Evolutionary conservation across 441 rosid genomes (phyloP).

Genomic region (Corymbia citriodora): DNA sequence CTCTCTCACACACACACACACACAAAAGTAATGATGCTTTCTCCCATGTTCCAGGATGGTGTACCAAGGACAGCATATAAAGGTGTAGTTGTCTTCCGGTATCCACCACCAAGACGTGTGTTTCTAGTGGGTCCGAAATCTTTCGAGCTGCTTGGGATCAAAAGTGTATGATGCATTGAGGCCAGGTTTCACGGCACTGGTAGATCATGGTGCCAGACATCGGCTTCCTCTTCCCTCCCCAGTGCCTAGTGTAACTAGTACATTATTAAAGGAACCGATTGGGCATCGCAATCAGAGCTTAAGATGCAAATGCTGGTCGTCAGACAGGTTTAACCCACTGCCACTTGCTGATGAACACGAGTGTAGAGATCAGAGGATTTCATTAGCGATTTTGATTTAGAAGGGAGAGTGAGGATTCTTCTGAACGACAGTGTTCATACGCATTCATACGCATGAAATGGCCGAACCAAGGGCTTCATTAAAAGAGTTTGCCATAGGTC

Average conservation of each 20-base stretch:
- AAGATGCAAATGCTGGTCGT: not conserved
- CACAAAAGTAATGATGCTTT: not conserved
- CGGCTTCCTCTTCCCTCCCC: not conserved
- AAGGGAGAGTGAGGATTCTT: not conserved
- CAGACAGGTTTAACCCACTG: not conserved
- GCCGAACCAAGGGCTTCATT: not conserved
- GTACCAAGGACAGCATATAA: constrained; percentile 88
- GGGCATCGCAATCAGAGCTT: not conserved
- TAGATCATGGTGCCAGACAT: not conserved
- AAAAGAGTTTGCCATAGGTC: not conserved
- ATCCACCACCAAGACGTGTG: constrained; percentile 51
- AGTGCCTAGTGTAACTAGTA: not conserved
- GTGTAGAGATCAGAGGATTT: not conserved
- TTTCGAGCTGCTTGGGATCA: constrained; percentile 51
- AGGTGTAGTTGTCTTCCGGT: constrained; percentile 78
- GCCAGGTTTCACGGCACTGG: not conserved
- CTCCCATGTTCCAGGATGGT: constrained; percentile 62
- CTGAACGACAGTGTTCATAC: accelerated
- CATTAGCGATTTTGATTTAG: not conserved
- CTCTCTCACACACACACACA: not conserved
- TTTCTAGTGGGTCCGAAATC: constrained; percentile 80
- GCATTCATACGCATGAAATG: not conserved
- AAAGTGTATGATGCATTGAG: constrained; percentile 30
- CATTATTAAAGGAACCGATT: not conserved
- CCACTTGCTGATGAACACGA: not conserved